Evolutionary conservation across 257 asterid genomes (phyloP), one percentile per base, ranked within the genome.

Genomic region (Oldenlandia corymbosa): DNA sequence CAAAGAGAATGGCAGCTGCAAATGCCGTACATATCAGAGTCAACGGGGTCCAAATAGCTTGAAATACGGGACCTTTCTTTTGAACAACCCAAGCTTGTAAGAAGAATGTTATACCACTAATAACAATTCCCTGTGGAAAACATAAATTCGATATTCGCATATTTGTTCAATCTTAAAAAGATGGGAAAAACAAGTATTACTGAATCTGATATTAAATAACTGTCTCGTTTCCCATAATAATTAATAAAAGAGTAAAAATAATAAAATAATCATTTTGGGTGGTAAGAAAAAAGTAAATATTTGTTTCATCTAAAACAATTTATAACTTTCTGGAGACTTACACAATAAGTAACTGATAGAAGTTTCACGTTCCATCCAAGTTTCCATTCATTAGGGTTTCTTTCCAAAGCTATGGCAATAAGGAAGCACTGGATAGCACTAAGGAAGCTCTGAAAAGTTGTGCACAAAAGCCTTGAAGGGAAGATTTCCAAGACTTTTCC

Each of bases 381-480:
- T 51, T 68, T 69, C 97, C 97, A 90, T 46, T 82, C 72, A 46
- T 39, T 34, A 8, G 74, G 86, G 45, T 90, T 83, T 71, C 93
- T 85, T 26, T 77, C 85, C 57, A 84, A 50, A 56, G 80, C 79
- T 21, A 83, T 31, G 21, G 97, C 96, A 48, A 73, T 68, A 11
- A 87, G 14, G 58, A 90, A 82, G 20, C 95, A 67, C 27, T 87
- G 87, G 20, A 87, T 66, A 32, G 88, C 68, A 74, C 97, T 90
- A 21, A 78, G 5, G 60, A 79, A 60, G 76, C 95, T 83, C 47
- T 83, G 96, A 20, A 85, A 61, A 13, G 95, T 78, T 57, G 95
- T 87, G 71, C 75, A 65, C 24, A 81, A 26, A 67, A 90, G 83
- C 85, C 80, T 90, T 20, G 96, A 87, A 5, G 95, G 93, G 52